Conservation (phyloP, 306 rosid genomes). For the Hippophae tibetana region DNA sequence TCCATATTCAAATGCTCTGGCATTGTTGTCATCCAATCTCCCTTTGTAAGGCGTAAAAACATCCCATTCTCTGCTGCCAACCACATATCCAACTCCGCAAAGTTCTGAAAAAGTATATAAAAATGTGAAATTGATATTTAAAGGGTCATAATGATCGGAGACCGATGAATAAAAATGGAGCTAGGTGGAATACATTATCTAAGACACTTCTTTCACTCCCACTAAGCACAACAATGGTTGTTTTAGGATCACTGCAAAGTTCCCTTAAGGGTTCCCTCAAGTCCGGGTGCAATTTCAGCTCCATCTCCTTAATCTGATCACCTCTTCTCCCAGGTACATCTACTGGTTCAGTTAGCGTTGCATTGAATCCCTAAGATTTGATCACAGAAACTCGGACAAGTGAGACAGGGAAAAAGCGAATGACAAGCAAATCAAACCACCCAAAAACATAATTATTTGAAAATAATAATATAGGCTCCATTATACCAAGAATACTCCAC, state of each 20-base stretch:
- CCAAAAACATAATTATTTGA: neutral
- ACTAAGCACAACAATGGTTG: slow-evolving; percentile 85
- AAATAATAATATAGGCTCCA: no score
- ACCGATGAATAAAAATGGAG: slow-evolving; percentile 10
- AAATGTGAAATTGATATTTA: slow-evolving; percentile 14
- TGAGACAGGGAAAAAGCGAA: neutral
- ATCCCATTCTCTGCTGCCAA: slow-evolving; percentile 98
- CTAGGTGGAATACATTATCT: slow-evolving; percentile 47
- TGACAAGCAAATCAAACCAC: neutral
- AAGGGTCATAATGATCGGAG: slow-evolving; percentile 12
- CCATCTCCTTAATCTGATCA: slow-evolving; percentile 84
- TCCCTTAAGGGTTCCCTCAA: slow-evolving; percentile 49
- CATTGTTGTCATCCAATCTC: slow-evolving; percentile 98
- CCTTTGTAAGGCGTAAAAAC: slow-evolving; percentile 65
- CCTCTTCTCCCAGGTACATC: slow-evolving; percentile 66
- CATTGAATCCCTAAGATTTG: slow-evolving; percentile 71
- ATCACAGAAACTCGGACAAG: slow-evolving; percentile 21
- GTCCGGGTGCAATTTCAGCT: slow-evolving; percentile 73
- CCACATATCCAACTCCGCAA: slow-evolving; percentile 73
- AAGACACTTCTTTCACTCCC: slow-evolving; percentile 67
- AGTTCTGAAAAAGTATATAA: slow-evolving; percentile 47
- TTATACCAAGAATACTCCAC: no score
- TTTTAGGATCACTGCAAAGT: slow-evolving; percentile 62
- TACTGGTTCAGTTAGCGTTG: slow-evolving; percentile 80
- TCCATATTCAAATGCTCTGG: slow-evolving; percentile 94